Conservation (phyloP, 2,329 filamentous ascomycete species). For the Aspergillus pseudoglaucus region DNA sequence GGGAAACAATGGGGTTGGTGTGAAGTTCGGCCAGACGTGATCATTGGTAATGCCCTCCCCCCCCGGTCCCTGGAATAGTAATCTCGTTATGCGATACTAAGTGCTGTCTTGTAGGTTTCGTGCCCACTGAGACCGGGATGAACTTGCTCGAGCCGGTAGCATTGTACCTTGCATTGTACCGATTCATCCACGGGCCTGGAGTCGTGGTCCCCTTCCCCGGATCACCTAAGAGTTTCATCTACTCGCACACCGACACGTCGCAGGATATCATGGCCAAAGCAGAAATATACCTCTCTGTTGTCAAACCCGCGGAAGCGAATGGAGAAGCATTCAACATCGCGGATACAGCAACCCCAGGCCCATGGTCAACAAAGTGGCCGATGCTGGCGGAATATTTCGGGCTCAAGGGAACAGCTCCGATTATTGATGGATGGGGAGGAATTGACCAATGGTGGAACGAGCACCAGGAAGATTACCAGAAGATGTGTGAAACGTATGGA, state of each 20-base stretch:
- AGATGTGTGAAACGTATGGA: constrained; percentile 15
- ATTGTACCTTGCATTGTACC: constrained; percentile 33
- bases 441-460: constrained; percentile 16
- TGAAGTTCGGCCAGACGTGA: constrained; percentile 40
- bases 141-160: constrained; percentile 37
- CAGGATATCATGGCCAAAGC: constrained; percentile 26
- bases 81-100: background rate
- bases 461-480: constrained; percentile 11
- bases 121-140: constrained; percentile 40
- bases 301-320: constrained; percentile 10
- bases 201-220: constrained; percentile 33
- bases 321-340: constrained; percentile 20
- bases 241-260: constrained; percentile 30
- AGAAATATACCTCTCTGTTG: constrained; percentile 20
- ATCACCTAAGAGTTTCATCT: constrained; percentile 25
- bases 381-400: constrained; percentile 16
- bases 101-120: constrained; percentile 27
- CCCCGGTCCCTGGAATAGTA: background rate
- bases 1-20: constrained; percentile 41
- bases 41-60: constrained; percentile 24
- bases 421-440: constrained; percentile 4
- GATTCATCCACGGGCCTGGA: constrained; percentile 30
- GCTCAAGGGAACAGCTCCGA: constrained; percentile 8
- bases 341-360: constrained; percentile 11
- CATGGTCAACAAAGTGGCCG: constrained; percentile 16